phyloP scores from a whole-genome alignment of 148 eudicot genomes.

The Silene conica region DNA sequence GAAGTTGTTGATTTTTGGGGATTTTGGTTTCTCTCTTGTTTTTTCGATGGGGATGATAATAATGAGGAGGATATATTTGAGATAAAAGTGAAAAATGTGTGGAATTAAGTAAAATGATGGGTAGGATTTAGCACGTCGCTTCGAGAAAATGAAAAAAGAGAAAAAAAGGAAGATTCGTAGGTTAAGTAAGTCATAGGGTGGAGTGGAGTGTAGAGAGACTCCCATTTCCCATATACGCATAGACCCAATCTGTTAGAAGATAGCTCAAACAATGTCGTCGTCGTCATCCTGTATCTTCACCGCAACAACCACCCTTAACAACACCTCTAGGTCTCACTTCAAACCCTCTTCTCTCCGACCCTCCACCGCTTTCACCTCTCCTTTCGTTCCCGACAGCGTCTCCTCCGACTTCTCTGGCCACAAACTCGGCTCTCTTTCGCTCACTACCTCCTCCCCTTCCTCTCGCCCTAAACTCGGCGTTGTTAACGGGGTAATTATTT shows the following conservation, averaged over 20 bases:
- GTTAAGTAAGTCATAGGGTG: slow-evolving; percentile 5
- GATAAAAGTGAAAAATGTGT: too few relatives aligned
- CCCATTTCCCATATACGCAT: neutral
- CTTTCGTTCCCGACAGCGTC: slow-evolving; percentile 46
- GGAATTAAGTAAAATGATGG: too few relatives aligned
- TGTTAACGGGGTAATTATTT: slow-evolving; percentile 64
- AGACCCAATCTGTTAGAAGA: neutral
- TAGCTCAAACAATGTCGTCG: slow-evolving; percentile 55
- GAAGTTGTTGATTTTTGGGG: too few relatives aligned
- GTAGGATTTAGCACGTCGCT: too few relatives aligned
- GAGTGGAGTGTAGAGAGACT: neutral
- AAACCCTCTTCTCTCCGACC: slow-evolving; percentile 26
- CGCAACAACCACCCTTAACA: slow-evolving; percentile 18
- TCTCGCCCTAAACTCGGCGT: slow-evolving; percentile 64
- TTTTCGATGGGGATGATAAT: too few relatives aligned
- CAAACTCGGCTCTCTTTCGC: slow-evolving; percentile 52
- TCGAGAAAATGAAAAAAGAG: too few relatives aligned
- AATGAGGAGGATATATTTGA: too few relatives aligned
- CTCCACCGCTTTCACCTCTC: slow-evolving; percentile 47
- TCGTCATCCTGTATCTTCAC: slow-evolving; percentile 45
- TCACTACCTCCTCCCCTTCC: slow-evolving; percentile 26
- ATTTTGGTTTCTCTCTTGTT: too few relatives aligned
- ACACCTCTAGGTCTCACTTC: slow-evolving; percentile 21
- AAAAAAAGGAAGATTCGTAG: too few relatives aligned
- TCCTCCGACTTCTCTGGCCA: slow-evolving; percentile 58